A percentile compares a stretch with the other conserved stretches of the same genome.
phyloP scores from a whole-genome alignment of 2,329 filamentous ascomycete genomes.

The Pyricularia sp. region DNA sequence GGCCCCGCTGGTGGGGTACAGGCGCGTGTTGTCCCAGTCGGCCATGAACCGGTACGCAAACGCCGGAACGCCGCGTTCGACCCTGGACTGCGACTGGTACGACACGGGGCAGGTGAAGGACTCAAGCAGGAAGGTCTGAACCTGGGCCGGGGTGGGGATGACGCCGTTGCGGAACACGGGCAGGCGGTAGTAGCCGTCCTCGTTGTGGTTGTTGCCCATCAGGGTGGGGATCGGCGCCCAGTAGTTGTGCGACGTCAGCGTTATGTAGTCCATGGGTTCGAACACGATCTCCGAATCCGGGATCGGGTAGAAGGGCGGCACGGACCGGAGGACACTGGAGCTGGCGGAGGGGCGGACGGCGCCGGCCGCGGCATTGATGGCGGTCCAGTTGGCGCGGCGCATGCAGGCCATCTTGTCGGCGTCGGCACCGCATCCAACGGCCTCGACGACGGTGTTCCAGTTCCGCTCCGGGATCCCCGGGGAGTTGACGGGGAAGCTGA shows the following conservation, averaged over 20 bases:
- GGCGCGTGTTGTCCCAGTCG: constrained; percentile 25
- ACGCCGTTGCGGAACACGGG: constrained; percentile 14
- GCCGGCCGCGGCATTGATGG: constrained; percentile 25
- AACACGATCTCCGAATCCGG: constrained; percentile 13
- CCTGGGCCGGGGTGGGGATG: constrained; percentile 14
- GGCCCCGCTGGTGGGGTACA: constrained; percentile 7
- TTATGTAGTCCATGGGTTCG: background rate
- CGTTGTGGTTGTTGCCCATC: constrained; percentile 23
- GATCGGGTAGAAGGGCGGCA: constrained; percentile 16
- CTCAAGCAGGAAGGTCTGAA: constrained; percentile 28
- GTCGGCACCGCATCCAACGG: constrained; percentile 22
- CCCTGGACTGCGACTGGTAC: constrained; percentile 14
- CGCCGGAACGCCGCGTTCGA: constrained; percentile 15
- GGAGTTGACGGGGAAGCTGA: constrained; percentile 15
- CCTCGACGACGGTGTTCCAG: constrained; percentile 31
- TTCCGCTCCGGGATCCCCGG: constrained; percentile 22
- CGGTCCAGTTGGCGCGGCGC: constrained; percentile 22
- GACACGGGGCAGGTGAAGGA: constrained; percentile 15
- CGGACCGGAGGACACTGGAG: constrained; percentile 18
- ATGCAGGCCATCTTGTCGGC: constrained; percentile 25
- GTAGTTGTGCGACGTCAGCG: constrained; percentile 12
- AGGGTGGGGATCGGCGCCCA: constrained; percentile 19
- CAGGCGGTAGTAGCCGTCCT: constrained; percentile 18
- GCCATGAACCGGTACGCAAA: constrained; percentile 32
- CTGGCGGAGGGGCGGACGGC: constrained; percentile 19